Base-by-base conservation (phyloP, 176 grass and related monocot species). In the Typha latifolia region DNA sequence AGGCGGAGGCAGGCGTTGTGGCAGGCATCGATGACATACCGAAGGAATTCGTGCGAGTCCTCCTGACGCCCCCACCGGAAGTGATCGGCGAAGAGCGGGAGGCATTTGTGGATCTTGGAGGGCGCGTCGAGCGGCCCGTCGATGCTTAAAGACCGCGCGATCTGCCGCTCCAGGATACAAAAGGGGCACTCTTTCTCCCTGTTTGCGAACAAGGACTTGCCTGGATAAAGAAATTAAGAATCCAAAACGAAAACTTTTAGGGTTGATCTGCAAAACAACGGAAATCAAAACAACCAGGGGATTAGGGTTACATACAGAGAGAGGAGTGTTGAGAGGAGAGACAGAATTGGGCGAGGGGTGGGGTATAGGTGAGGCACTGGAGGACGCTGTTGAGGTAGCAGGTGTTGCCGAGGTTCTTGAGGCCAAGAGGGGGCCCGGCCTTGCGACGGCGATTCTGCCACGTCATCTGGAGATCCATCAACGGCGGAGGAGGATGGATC, bases 301-400 rank as follows among this genome's bases (percentile, higher is more conserved):
- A 62, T 55, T 66, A 69, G 20, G 55, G 56, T 20, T 59, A 43
- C 74, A 61, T 74, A 99, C 95, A 94, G 62, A 90, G 69, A 57
- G 71, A 79, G 64, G 89, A 99, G 83, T 99, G 95, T 20, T 81
- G 79, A 6, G 69, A 83, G 61, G 83, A 49, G 12, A 90, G 83
- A 66, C 89, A 94, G 67, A 99, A 99, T 66, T 61, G 81, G 34
- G 86, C 95, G 69, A 99, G 84, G 67, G 84, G 86, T n/a, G 95
- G 84, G 20, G 94, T 99, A 75, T 81, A 86, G 19, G 86, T 83
- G 51, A 99, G 86, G 81, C 89, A 99, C 83, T 99, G 95, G 69
- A 99, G 80, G 11, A 99, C 89, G 72, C 95, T 94, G 72, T 99
- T 99, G 64, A 93, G 83, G 78, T 99, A 93, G 84, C 95, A 99